phyloP scores from a whole-genome alignment of 2,329 filamentous ascomycete genomes.

The Incumbomyces delicatus region DNA sequence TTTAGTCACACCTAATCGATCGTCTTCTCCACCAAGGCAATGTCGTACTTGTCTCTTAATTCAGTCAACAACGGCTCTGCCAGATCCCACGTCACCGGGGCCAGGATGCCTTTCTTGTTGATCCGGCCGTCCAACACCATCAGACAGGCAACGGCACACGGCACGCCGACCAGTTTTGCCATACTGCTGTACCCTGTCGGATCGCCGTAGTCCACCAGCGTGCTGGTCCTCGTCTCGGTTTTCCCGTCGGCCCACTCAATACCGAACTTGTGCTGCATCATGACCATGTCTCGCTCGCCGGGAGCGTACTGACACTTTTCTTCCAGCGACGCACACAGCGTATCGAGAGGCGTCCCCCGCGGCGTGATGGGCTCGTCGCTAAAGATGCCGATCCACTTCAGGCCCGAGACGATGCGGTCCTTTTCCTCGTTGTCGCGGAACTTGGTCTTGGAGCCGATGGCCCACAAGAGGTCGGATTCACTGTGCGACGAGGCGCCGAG shows the following conservation, averaged over 20 bases:
- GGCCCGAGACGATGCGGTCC: slow-evolving; percentile 58
- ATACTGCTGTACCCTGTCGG: slow-evolving; percentile 72
- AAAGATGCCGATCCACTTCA: slow-evolving; percentile 62
- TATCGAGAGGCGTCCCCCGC: slow-evolving; percentile 72
- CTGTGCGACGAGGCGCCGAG: slow-evolving; percentile 57
- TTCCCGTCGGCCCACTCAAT: slow-evolving; percentile 73
- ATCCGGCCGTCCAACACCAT: slow-evolving; percentile 68
- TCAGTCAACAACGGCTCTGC: slow-evolving; percentile 66
- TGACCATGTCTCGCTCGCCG: slow-evolving; percentile 74
- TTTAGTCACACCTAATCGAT: slow-evolving; percentile 13
- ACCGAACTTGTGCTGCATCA: slow-evolving; percentile 56
- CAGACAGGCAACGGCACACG: slow-evolving; percentile 65
- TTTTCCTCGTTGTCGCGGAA: slow-evolving; percentile 62
- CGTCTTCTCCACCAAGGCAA: slow-evolving; percentile 61
- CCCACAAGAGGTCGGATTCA: slow-evolving; percentile 60
- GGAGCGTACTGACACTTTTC: slow-evolving; percentile 82
- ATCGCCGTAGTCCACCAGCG: slow-evolving; percentile 72
- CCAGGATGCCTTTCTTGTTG: slow-evolving; percentile 62
- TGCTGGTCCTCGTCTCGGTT: slow-evolving; percentile 68
- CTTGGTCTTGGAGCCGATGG: slow-evolving; percentile 64
- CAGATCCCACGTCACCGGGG: slow-evolving; percentile 64
- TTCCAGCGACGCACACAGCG: slow-evolving; percentile 80
- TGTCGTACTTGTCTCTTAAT: slow-evolving; percentile 67
- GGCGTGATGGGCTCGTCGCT: slow-evolving; percentile 60
- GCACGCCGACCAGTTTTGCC: slow-evolving; percentile 71